Evolutionary conservation across 2,329 filamentous ascomycete genomes (phyloP), one percentile per base, ranked within the genome.

Genomic region (Aspergillus calidoustus): DNA sequence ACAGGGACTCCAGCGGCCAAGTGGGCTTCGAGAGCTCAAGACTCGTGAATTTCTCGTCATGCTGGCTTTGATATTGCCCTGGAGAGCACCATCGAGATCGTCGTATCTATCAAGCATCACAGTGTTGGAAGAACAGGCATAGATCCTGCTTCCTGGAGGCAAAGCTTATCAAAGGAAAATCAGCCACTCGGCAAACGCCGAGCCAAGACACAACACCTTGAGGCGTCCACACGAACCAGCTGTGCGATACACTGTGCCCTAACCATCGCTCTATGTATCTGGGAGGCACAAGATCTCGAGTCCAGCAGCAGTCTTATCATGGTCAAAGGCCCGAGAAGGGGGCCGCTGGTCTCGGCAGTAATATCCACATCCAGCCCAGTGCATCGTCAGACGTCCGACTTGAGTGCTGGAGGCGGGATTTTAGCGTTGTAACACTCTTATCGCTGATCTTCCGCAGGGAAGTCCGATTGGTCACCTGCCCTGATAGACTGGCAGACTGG

Each of bases 161-260:
- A 46, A 51, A 62, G n/a, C 46, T 63, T 66, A 71, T 72, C 28
- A 50, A 54, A 44, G 17, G 11, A 47, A 13, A 30, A 54, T 41
- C 15, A 57, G 43, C n/a, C 19, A 23, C 58, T 48, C 54, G 54
- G 53, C 30, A 23, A 50, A 58, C 53, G 38, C 59, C 59, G 59
- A 60, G 34, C 52, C 57, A 60, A 60, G 57, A 50, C 22, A 41
- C 9, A 44, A 15, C 44, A 46, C 9, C 44, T 25, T 31, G 25
- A 19, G 38, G 22, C 22, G 25, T 15, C 34, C 34, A 41, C 34
- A 4, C 19, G 19, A 19, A 19, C 25, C 25, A 28, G 25, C 25
- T 28, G 25, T 41, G 34, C 15, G 34, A 41, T 15, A 15, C 34
- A 41, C 34, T 41, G 11, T 41, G 34, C 34, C 34, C 34, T 38